Percentiles rank a stretch among this genome's conserved stretches.
Conservation (phyloP, 31 red algal genomes). For the Endocladia muricata region DNA sequence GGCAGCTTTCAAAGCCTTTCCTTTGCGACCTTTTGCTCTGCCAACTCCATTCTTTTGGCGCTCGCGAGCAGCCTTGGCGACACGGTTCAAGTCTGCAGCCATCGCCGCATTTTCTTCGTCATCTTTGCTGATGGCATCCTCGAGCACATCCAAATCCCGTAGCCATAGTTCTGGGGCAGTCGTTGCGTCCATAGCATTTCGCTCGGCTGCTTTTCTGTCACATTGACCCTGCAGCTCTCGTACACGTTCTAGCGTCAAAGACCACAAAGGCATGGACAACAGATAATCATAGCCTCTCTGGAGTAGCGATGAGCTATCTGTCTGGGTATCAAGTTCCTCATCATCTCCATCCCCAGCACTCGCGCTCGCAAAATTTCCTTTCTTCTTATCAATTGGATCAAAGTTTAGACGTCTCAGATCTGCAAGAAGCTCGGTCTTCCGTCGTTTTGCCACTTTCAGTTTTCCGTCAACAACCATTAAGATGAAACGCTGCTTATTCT, state of each 20-base stretch:
- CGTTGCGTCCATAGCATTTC: conserved; percentile 55
- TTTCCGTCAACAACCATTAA: conserved; percentile 81
- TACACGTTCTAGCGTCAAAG: conserved; percentile 85
- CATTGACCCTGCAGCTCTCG: conserved; percentile 58
- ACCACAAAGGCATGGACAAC: conserved; percentile 95
- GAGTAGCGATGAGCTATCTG: not conserved
- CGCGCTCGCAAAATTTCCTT: not conserved
- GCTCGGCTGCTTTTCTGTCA: conserved; percentile 68
- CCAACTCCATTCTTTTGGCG: conserved; percentile 21
- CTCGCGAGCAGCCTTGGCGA: conserved; percentile 39
- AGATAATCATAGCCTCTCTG: conserved; percentile 88
- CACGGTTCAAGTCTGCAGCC: conserved; percentile 41
- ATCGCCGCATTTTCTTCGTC: conserved; percentile 28
- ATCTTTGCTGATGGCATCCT: conserved; percentile 58
- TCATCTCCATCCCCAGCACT: conserved; percentile 1
- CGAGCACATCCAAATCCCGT: conserved; percentile 71
- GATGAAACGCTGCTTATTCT: conserved; percentile 97
- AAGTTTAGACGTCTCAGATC: conserved; percentile 77
- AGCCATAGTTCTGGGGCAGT: conserved; percentile 70
- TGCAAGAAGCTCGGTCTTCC: conserved; percentile 70
- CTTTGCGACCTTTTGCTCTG: conserved; percentile 12
- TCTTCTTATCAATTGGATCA: conserved; percentile 42
- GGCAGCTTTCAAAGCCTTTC: conserved; percentile 37
- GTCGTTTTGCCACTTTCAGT: conserved; percentile 79
- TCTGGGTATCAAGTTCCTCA: conserved; percentile 13